phyloP scores from a whole-genome alignment of 495 filamentous ascomycete genomes.

The Hamigera avellanea region DNA sequence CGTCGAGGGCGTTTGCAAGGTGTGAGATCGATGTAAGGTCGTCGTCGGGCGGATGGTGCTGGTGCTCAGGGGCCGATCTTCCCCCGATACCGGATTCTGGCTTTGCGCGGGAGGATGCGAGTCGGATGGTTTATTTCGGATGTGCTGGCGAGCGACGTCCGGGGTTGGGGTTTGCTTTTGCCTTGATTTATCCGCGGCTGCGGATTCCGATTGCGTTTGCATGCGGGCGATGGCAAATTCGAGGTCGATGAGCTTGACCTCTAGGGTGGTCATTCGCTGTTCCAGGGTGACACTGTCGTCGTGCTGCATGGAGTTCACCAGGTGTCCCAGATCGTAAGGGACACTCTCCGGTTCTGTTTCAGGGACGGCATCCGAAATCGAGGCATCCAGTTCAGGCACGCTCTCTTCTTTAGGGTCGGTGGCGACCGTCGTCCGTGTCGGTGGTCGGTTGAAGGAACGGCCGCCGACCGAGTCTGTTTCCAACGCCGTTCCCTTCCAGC shows the following conservation, averaged over 20 bases:
- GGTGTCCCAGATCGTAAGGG: constrained; percentile 29
- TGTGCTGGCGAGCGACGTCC: constrained; percentile 5
- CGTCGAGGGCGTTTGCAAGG: constrained; percentile 21
- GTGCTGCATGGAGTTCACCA: constrained; percentile 32
- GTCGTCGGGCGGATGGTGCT: constrained; percentile 28
- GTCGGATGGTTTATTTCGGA: constrained; percentile 13
- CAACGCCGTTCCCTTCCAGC: constrained; percentile 13
- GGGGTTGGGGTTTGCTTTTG: constrained; percentile 8
- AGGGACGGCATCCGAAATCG: not conserved
- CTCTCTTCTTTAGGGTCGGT: constrained; percentile 2
- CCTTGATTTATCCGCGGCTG: constrained; percentile 7
- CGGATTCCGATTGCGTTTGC: too few relatives aligned
- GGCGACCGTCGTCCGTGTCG: constrained; percentile 22
- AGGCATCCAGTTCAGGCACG: not conserved
- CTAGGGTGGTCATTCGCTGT: constrained; percentile 39
- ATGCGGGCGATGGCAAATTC: constrained; percentile 20
- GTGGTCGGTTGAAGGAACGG: constrained; percentile 12
- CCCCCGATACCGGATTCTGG: constrained; percentile 6
- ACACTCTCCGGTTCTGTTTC: constrained; percentile 15
- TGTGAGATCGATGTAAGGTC: constrained; percentile 15
- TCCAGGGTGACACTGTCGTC: constrained; percentile 37
- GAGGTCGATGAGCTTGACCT: constrained; percentile 44
- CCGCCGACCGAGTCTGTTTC: constrained; percentile 18
- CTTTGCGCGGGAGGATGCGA: constrained; percentile 8
- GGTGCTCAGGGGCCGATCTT: constrained; percentile 26